Evolutionary conservation across 805 yeast species (phyloP), one percentile per base, ranked within the genome.

Genomic region (Wickerhamiella parazyma): DNA sequence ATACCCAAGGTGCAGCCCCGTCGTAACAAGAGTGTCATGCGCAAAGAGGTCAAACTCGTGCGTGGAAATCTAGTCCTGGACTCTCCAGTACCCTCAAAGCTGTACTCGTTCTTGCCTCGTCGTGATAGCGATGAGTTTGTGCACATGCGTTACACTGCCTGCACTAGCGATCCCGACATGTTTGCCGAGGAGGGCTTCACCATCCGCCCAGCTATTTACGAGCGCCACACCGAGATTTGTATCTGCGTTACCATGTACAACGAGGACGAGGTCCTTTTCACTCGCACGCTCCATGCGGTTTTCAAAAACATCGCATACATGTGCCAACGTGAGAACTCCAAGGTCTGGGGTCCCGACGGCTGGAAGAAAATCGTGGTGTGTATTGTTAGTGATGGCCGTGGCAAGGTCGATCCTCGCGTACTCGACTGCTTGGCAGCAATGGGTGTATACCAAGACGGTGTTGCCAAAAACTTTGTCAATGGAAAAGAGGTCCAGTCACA

Each of bases 161-260:
- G 94, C 57, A 91, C 99, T 1, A 71, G 93, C 1, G 87, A 81
- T 45, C 95, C 98, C 1, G 91, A 87, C 61, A 80, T 81, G 28
- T 91, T 83, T 57, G 73, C 75, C 14, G 69, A 66, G 3, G 75
- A 73, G 38, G 97, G 97, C 0, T 91, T 87, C 62, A 78, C 87
- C 2, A 65, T 91, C 41, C 73, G 98, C 53, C 81, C 94, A 7
- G 80, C 84, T 6, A 89, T 84, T 50, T 73, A 76, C 58, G 84
- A 82, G 51, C 76, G 98, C 58, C 95, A 86, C 55, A 89, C 91
- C 22, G 97, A 93, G 63, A 66, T 91, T 31, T 86, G 82, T 36
- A 74, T 91, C 41, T 87, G 97, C 63, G 75, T 91, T 51, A 91
- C 98, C 25, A 89, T 91, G 97, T 91, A 89, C 66, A 91, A 91